Base-by-base conservation (phyloP, 2,329 filamentous ascomycete species). In the Botrytis sinoallii region DNA sequence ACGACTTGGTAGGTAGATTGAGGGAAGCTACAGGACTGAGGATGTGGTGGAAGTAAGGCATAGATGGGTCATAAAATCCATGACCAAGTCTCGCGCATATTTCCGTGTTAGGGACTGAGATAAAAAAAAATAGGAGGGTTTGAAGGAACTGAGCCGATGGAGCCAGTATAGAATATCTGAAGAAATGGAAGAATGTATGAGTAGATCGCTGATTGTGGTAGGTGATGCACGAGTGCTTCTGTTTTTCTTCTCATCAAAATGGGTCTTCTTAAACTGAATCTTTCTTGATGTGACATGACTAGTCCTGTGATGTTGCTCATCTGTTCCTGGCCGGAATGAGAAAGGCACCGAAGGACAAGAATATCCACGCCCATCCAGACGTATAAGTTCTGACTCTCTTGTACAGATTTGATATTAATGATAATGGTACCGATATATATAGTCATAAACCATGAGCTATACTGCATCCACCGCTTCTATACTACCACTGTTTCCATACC, bases 31-130 rank as follows among this genome's bases (percentile, higher is more conserved):
- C 14, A 18, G 42, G 14, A 18, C 18, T 44, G 16, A 44, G 0
- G 16, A 18, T 6, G 16, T 44, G 42, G 42, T 44, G 14, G 42
- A 44, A 44, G 16, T 44, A 18, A 18, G 67, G 57, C 78, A 76
- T 66, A 78, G 78, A 59, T 79, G 78, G 77, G 77, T 78, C 0
- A 78, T 79, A 32, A 69, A 77, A 77, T 63, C 72, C 67, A 6
- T 79, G 77, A 77, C 75, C 76, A 3, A 77, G 68, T 44, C 76
- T 74, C 12, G 70, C 75, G 40, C 20, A 74, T 52, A 42, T 4
- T 42, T 42, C 3, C 12, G 70, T 48, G 75, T 65, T 14, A 66
- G 75, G 46, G 75, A 77, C 71, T 74, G 73, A 16, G 67, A 73
- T 16, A 76, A 75, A 75, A 61, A 72, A 44, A 72, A 44, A 42